Evolutionary conservation across 768 basidiomycete species (phyloP), one percentile per base, ranked within the genome.

Genomic region (Boletus sp.): DNA sequence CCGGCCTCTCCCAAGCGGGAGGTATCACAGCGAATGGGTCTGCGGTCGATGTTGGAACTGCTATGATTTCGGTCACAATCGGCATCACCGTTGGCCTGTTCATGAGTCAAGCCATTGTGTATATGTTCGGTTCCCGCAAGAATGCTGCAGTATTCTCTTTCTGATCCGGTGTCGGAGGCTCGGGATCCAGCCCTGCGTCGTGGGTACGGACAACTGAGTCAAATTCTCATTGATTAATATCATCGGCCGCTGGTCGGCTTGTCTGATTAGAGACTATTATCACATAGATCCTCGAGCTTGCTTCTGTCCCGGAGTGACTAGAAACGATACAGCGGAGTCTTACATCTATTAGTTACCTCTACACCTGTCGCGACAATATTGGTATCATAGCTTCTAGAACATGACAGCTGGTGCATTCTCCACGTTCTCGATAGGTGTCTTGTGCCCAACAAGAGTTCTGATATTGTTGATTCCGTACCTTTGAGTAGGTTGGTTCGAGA

Each of bases 401-500:
- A 92, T 84, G 15, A 97, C 93, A 6, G 95, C 94, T 0, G 93
- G 83, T 25, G 92, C 87, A 67, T 85, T 88, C 72, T 93, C 93
- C 57, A 97, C 88, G 47, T 78, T 81, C 58, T 94, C 94, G 65
- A 97, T 82, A 44, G 92, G 86, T 11, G 92, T 92, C 76, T 98
- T 99, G 78, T 99, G 97, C 15, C 97, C 97, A 43, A 99, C 91
- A 37, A 99, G 77, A 15, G 95, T 93, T 60, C 97, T 79, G 63
- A 99, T 99, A 70, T 99, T 98, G 70, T 85, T 95, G 68, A 99
- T 95, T 19, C 93, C 94, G 72, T 98, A 99, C 46, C 94, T 95
- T 62, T 14, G 23, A 51, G 38, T 17, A 38, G 14, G 23, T 37
- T 29, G 8, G 35, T 41, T 47, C 51, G 29, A 57, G 58, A 47